Conservation (phyloP, 805 yeast genomes). For the Sugiyamaella mastotermitis region DNA sequence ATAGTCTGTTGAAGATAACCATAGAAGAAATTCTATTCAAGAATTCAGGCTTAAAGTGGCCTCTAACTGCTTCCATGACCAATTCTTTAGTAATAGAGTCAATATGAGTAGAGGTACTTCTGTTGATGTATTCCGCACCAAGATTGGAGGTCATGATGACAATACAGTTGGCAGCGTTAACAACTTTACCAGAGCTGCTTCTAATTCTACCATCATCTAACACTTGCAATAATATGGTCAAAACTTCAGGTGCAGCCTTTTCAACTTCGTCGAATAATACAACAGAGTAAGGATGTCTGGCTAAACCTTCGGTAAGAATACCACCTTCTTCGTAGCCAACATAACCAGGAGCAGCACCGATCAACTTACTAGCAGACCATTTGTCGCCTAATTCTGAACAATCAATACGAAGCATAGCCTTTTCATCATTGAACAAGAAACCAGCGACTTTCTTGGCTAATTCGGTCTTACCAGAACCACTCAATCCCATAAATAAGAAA, state of each 20-base stretch:
- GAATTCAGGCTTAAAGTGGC: slow-evolving; percentile 96
- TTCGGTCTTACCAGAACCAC: slow-evolving; percentile 98
- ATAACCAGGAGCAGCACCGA: slow-evolving; percentile 97
- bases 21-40: slow-evolving; percentile 92
- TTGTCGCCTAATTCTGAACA: slow-evolving; percentile 95
- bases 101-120: slow-evolving; percentile 52
- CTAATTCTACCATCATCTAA: slow-evolving; percentile 96
- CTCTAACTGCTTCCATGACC: slow-evolving; percentile 78
- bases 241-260: slow-evolving; percentile 96
- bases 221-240: slow-evolving; percentile 85
- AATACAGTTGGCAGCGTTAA: slow-evolving; percentile 88
- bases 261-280: slow-evolving; percentile 95
- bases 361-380: slow-evolving; percentile 87
- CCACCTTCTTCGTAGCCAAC: slow-evolving; percentile 99
- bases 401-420: slow-evolving; percentile 95
- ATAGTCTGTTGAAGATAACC: slow-evolving; percentile 86
- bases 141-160: slow-evolving; percentile 95
- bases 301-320: slow-evolving; percentile 82
- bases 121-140: slow-evolving; percentile 85
- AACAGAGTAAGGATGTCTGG: slow-evolving; percentile 94
- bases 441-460: slow-evolving; percentile 96
- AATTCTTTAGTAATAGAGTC: slow-evolving; percentile 62
- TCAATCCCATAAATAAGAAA: slow-evolving; percentile 87
- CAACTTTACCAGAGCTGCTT: slow-evolving; percentile 87
- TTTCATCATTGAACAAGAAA: slow-evolving; percentile 91